A percentile compares a stretch with the other conserved stretches of the same genome.
Evolutionary conservation across 2,329 filamentous ascomycete genomes (phyloP).

Genomic region (Aspergillus puulaauensis): DNA sequence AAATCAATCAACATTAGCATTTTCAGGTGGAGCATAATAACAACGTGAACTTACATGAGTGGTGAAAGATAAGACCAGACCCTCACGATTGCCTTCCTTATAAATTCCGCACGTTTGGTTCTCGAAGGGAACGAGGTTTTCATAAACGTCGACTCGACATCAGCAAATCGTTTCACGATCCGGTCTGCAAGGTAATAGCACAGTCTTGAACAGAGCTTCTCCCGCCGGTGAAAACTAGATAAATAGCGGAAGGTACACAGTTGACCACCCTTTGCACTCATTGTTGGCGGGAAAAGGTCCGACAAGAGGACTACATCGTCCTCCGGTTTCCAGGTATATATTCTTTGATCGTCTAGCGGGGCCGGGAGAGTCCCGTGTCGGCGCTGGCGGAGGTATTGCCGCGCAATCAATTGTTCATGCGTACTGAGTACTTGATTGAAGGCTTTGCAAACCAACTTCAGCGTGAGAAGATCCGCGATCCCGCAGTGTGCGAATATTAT

Average conservation of each 20-base stretch:
- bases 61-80: conserved; percentile 43
- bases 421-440: conserved; percentile 36
- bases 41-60: conserved; percentile 34
- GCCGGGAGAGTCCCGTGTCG: conserved; percentile 45
- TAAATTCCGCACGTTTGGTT: conserved; percentile 32
- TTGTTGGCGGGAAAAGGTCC: conserved; percentile 42
- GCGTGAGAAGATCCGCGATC: conserved; percentile 34
- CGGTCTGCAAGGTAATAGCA: conserved; percentile 44
- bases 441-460: conserved; percentile 41
- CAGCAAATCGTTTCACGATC: conserved; percentile 40
- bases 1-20: conserved; percentile 3
- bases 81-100: conserved; percentile 32
- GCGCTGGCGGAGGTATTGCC: conserved; percentile 41
- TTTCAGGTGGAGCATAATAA: not conserved
- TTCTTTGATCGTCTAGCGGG: conserved; percentile 34
- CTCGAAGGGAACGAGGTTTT: conserved; percentile 34
- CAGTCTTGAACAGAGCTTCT: conserved; percentile 39
- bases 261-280: conserved; percentile 35
- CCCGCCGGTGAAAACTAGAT: conserved; percentile 35
- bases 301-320: conserved; percentile 46
- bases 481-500: conserved; percentile 42
- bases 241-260: conserved; percentile 44
- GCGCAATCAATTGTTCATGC: conserved; percentile 42
- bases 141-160: conserved; percentile 30
- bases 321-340: conserved; percentile 41